Conservation (phyloP, 1,284 basidiomycete genomes). For the Erythrobasidium hasegawianum region DNA sequence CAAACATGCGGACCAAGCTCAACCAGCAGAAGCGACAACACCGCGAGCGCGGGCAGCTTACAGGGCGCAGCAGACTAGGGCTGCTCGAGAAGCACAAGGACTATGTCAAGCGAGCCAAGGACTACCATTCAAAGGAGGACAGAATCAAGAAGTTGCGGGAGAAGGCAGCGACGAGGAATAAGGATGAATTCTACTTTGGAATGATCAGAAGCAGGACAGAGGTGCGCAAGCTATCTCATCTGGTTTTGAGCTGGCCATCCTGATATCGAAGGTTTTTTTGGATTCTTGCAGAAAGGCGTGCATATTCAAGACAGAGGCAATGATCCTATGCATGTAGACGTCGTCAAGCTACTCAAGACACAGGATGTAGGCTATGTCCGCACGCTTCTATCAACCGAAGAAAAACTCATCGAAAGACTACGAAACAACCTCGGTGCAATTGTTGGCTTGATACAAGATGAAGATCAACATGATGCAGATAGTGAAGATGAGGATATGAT, state of each 20-base stretch:
- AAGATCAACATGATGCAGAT: conserved; percentile 1
- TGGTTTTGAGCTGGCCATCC: too few relatives aligned
- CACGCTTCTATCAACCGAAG: conserved; percentile 70
- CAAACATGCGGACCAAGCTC: conserved; percentile 31
- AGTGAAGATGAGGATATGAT: too few relatives aligned
- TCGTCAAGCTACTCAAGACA: conserved; percentile 90
- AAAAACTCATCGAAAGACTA: conserved; percentile 54
- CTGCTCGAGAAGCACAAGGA: conserved; percentile 97
- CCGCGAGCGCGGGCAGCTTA: conserved; percentile 90
- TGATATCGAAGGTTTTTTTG: too few relatives aligned
- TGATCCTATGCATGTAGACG: conserved; percentile 72
- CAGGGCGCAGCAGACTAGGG: conserved; percentile 73
- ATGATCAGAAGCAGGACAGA: conserved; percentile 83
- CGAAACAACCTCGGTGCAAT: conserved; percentile 17
- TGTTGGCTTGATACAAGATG: conserved; percentile 16
- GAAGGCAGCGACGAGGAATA: conserved; percentile 87
- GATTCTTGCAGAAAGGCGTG: conserved; percentile 64
- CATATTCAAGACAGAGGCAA: conserved; percentile 82
- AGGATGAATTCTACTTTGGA: conserved; percentile 99
- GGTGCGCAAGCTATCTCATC: too few relatives aligned
- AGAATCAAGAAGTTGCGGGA: conserved; percentile 75
- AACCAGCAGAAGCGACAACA: conserved; percentile 78
- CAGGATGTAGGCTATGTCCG: conserved; percentile 95
- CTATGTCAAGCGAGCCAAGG: conserved; percentile 91
- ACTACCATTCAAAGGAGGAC: conserved; percentile 94